Evolutionary conservation across 305 asterid genomes (phyloP).

Genomic region (Striga hermonthica): DNA sequence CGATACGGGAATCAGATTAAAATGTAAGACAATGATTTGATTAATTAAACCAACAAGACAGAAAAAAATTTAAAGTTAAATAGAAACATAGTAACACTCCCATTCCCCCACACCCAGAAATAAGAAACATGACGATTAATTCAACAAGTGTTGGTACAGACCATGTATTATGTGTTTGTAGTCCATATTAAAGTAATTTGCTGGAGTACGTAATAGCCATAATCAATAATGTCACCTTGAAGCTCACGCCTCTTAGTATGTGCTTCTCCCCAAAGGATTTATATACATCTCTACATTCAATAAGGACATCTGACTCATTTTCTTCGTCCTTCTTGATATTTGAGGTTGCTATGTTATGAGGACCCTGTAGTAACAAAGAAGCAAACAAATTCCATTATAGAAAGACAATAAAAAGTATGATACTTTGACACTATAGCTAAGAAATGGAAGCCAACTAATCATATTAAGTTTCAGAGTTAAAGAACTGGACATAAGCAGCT

Average conservation of each 20-base stretch:
- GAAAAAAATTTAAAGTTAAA: too few species aligned
- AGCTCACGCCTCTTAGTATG: slow-evolving; percentile 92
- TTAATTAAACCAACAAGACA: too few species aligned
- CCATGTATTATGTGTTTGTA: too few species aligned
- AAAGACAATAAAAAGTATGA: slow-evolving; percentile 13
- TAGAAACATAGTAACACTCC: too few species aligned
- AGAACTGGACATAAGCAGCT: background rate
- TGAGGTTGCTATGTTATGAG: slow-evolving; percentile 42
- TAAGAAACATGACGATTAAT: too few species aligned
- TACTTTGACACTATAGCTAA: background rate
- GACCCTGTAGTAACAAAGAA: slow-evolving; percentile 45
- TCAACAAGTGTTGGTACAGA: too few species aligned
- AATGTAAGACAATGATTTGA: slow-evolving; percentile 4
- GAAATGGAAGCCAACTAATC: background rate
- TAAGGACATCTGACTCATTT: slow-evolving; percentile 76
- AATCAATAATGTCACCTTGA: slow-evolving; percentile 64
- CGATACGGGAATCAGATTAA: background rate
- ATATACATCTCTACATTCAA: slow-evolving; percentile 85
- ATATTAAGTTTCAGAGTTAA: background rate
- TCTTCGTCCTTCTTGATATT: slow-evolving; percentile 37
- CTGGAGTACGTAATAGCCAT: too few species aligned
- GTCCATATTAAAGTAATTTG: too few species aligned
- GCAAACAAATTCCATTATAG: slow-evolving; percentile 8
- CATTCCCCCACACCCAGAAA: too few species aligned
- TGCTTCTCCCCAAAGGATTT: slow-evolving; percentile 95